Evolutionary conservation across 176 grass and related monocot species (phyloP).

Genomic region (Coix lacrymajobi): DNA sequence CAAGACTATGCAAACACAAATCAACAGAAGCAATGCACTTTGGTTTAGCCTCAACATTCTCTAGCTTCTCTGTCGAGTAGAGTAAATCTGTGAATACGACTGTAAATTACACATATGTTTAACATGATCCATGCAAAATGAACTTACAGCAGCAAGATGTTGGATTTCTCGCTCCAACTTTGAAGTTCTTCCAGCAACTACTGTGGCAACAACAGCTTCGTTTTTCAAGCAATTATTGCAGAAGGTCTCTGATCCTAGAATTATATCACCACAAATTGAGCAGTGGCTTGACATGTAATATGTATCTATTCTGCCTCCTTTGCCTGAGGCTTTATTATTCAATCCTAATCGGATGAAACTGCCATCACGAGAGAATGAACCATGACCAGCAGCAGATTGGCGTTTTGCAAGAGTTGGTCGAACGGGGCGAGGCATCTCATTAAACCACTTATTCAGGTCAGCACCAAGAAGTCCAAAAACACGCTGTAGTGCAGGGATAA

Average conservation of each 20-base stretch:
- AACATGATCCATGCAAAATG: not conserved
- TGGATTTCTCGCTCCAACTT: conserved; percentile 82
- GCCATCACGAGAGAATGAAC: conserved; percentile 26
- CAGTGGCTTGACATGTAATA: conserved; percentile 89
- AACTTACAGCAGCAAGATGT: conserved; percentile 77
- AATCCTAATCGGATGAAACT: conserved; percentile 28
- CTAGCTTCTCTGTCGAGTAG: not conserved
- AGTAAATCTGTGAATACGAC: not conserved
- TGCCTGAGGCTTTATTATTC: conserved; percentile 40
- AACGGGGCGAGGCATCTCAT: conserved; percentile 59
- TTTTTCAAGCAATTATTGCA: conserved; percentile 68
- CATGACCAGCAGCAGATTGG: conserved; percentile 19
- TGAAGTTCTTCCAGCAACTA: conserved; percentile 59
- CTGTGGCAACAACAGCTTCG: conserved; percentile 48
- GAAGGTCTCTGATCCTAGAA: conserved; percentile 53
- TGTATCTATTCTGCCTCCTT: conserved; percentile 77
- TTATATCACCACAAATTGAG: conserved; percentile 58
- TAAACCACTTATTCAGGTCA: conserved; percentile 78
- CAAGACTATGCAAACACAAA: not conserved
- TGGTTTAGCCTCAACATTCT: not conserved
- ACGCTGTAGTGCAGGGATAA: conserved; percentile 86
- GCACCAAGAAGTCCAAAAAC: conserved; percentile 77
- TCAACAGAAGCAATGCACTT: not conserved
- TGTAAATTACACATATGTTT: not conserved
- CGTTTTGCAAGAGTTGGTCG: conserved; percentile 34